Evolutionary conservation across 768 basidiomycete species (phyloP).

Genomic region (Xerocomellus intermedius): DNA sequence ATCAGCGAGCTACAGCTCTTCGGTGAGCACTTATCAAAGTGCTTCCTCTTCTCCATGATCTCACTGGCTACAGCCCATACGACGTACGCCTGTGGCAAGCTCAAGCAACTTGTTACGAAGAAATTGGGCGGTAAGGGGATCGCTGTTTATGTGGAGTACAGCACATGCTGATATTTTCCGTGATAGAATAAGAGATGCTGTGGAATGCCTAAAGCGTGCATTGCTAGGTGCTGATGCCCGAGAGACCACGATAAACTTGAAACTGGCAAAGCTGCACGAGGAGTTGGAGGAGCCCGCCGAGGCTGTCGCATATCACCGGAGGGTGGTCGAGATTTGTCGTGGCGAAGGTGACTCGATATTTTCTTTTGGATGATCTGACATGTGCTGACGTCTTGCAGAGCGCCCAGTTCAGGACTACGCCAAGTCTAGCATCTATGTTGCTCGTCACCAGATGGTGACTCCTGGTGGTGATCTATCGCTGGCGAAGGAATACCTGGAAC

Average conservation of each 20-base stretch:
- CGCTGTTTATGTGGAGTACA: neutral
- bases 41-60: neutral
- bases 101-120: conserved; percentile 90
- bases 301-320: conserved; percentile 77
- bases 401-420: conserved; percentile 77
- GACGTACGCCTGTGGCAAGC: conserved; percentile 97
- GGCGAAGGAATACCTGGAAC: conserved; percentile 71
- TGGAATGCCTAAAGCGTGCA: conserved; percentile 89
- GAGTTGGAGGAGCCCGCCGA: conserved; percentile 63
- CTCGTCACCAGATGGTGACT: conserved; percentile 68
- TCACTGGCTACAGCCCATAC: conserved; percentile 64
- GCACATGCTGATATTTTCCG: conserved; percentile 5
- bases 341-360: conserved; percentile 41
- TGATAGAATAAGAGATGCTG: conserved; percentile 77
- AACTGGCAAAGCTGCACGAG: conserved; percentile 70
- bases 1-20: conserved; percentile 91
- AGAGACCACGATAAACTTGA: conserved; percentile 70
- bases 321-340: conserved; percentile 66
- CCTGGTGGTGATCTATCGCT: conserved; percentile 64
- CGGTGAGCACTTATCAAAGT: conserved; percentile 46
- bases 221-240: conserved; percentile 76
- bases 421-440: conserved; percentile 81
- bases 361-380: conserved; percentile 1
- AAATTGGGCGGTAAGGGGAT: conserved; percentile 69
- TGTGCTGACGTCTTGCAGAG: conserved; percentile 34